Evolutionary conservation across 805 yeast genomes (phyloP), one percentile per base, ranked within the genome.

Genomic region (Candida loeiensis): DNA sequence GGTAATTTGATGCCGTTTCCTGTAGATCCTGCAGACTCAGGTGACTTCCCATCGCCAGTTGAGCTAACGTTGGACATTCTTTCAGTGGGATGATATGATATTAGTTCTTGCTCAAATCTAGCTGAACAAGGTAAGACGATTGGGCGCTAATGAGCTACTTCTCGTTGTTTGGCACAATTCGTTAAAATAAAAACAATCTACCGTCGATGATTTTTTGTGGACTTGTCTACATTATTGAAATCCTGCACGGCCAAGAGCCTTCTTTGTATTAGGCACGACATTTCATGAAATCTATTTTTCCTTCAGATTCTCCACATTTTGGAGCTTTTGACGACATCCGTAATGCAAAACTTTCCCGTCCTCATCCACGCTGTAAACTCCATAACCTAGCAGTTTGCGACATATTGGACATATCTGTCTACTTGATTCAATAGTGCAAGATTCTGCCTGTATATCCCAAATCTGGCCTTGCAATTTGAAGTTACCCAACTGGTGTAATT

Each of bases 391-490:
- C 9, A 64, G 56, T 48, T 79, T 80, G 16, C 66, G 61, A 58
- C 95, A 87, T 13, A 78, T 68, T 2, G 59, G 51, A 54, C 95
- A 87, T n/a, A 56, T 56, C 25, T 71, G 64, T 25, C 53, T 56
- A 12, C 59, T 59, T 14, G 69, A 65, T 11, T 74, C 71, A 9
- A 74, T 34, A 47, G 55, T 2, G 61, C 62, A 57, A 51, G 64
- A 50, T 41, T 59, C 46, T 55, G 67, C 49, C 57, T 62, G 69
- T 29, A 56, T 51, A 17, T 55, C 55, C 45, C 70, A 64, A n/a
- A 73, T 59, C 34, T 56, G 60, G 49, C 69, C 72, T 49, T 69
- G 73, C 13, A 66, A 62, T 45, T 73, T 69, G 6, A 77, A 63
- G 24, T 78, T 53, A 12, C 79, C 74, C 1, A 79, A 75, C 50